phyloP scores from a whole-genome alignment of 768 basidiomycete genomes.

The Antrodiella citrinella region DNA sequence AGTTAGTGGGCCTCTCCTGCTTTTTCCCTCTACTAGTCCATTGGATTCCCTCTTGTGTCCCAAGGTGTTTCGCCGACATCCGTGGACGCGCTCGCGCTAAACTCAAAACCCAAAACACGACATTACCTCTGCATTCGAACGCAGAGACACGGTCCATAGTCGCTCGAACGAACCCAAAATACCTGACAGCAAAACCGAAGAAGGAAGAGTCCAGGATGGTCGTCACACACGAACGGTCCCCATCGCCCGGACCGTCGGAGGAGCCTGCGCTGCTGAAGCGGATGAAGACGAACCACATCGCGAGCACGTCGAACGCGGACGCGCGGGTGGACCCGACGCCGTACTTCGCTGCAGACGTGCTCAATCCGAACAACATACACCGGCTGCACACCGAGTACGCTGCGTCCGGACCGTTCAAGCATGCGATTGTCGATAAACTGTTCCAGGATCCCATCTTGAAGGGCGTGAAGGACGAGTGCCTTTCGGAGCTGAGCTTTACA shows the following conservation, averaged over 20 bases:
- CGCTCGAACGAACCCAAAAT: no score
- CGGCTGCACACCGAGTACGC: slow-evolving; percentile 49
- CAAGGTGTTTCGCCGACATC: no score
- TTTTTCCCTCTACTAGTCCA: slow-evolving; percentile 1
- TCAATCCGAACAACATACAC: slow-evolving; percentile 49
- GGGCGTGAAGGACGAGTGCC: slow-evolving; percentile 78
- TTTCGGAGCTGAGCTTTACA: slow-evolving; percentile 69
- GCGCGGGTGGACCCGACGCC: slow-evolving; percentile 20
- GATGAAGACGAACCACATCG: slow-evolving; percentile 30
- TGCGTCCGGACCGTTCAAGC: slow-evolving; percentile 65
- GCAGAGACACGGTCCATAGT: no score
- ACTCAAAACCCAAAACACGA: background rate
- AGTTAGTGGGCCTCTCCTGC: background rate
- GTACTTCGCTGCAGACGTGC: slow-evolving; percentile 45
- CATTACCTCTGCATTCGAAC: no score
- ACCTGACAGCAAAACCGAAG: background rate
- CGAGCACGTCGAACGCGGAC: slow-evolving; percentile 7
- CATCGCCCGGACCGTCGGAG: slow-evolving; percentile 28
- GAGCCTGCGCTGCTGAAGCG: slow-evolving; percentile 26
- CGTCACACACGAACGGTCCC: slow-evolving; percentile 38
- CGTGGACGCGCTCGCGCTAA: slow-evolving; percentile 4
- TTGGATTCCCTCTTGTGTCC: no score
- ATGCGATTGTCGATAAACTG: slow-evolving; percentile 71
- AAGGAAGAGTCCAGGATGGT: slow-evolving; percentile 26
- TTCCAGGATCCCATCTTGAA: slow-evolving; percentile 78